Conservation (phyloP, 108 stramenopile species). For the Skeletonema menzelii region DNA sequence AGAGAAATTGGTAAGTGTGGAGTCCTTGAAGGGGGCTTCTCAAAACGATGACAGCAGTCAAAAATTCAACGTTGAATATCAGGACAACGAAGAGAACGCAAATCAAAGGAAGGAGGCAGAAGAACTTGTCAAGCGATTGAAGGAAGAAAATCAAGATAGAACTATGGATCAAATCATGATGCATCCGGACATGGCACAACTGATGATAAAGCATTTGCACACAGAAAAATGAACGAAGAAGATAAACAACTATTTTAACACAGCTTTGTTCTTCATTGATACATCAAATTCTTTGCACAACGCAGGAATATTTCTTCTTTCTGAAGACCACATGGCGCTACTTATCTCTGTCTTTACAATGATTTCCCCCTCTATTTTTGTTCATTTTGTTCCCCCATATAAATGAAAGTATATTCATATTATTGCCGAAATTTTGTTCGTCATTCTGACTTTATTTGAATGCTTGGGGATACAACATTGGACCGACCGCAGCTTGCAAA, state of each 20-base stretch:
- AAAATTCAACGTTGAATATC: conserved; percentile 9
- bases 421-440: not conserved
- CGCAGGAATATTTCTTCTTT: conserved; percentile 29
- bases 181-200: conserved; percentile 52
- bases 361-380: not conserved
- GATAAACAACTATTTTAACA: conserved; percentile 4
- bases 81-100: conserved; percentile 9
- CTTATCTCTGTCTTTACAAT: conserved; percentile 3
- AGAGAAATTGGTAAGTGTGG: conserved; percentile 28
- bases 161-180: conserved; percentile 53
- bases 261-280: conserved; percentile 7
- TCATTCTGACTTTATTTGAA: conserved; percentile 25
- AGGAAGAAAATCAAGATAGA: conserved; percentile 32
- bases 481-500: conserved; percentile 58
- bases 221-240: conserved; percentile 9
- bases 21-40: conserved; percentile 11
- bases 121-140: conserved; percentile 22
- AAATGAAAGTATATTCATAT: not conserved
- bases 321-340: not conserved
- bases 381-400: not conserved
- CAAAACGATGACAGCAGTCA: conserved; percentile 35
- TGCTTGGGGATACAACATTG: conserved; percentile 43
- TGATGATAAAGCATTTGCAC: conserved; percentile 49
- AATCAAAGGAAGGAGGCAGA: conserved; percentile 36
- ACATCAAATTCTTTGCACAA: conserved; percentile 1